phyloP scores from a whole-genome alignment of 179 eudicot species.

The Actinidia arguta region DNA sequence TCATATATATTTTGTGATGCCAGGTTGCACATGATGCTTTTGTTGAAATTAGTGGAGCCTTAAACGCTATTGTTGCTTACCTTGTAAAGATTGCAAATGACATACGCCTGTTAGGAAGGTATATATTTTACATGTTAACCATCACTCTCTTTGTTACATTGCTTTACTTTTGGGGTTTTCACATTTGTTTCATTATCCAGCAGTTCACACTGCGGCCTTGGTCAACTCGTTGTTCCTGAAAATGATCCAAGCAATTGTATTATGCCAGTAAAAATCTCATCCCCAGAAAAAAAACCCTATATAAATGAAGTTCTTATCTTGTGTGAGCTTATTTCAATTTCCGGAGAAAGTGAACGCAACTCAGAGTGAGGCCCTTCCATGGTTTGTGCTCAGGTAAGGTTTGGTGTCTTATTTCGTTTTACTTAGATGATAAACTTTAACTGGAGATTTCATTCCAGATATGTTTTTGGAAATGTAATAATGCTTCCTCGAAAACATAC shows the following conservation, averaged over 20 bases:
- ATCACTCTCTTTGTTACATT: constrained; percentile 6
- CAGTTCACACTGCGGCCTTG: constrained; percentile 98
- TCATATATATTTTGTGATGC: constrained; percentile 22
- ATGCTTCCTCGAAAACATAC: background rate
- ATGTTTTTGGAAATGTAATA: background rate
- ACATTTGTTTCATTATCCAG: constrained; percentile 43
- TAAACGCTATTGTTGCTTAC: constrained; percentile 86
- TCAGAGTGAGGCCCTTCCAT: constrained; percentile 98
- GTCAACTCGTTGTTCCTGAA: too few species aligned
- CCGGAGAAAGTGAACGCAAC: constrained; percentile 99
- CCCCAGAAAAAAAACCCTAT: too few species aligned
- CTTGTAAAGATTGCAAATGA: constrained; percentile 97
- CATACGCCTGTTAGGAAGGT: constrained; percentile 96
- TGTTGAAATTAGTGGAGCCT: constrained; percentile 93
- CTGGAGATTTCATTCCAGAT: background rate
- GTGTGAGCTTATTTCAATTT: constrained; percentile 21
- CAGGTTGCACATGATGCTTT: constrained; percentile 99
- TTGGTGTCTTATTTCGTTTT: constrained; percentile 17
- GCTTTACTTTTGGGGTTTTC: constrained; percentile 19
- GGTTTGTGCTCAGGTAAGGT: constrained; percentile 97
- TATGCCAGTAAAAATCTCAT: constrained; percentile 98
- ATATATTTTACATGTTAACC: constrained; percentile 12
- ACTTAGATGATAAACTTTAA: background rate
- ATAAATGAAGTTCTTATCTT: background rate
- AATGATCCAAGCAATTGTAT: constrained; percentile 99